Conservation (phyloP, 1,139 yeast species). For the Scheffersomyces quercinus region DNA sequence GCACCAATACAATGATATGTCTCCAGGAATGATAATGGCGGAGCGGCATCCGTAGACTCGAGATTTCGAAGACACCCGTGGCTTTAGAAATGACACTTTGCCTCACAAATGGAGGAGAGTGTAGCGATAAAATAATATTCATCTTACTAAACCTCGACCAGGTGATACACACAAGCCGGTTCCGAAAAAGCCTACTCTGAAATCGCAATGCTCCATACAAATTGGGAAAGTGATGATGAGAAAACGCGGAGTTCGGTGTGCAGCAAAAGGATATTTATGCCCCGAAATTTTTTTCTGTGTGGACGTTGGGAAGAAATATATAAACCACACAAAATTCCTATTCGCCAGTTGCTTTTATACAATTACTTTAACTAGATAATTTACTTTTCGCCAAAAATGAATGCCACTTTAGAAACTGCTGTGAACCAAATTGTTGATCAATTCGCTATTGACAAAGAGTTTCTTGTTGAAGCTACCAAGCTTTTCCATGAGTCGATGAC, state of each 20-base stretch:
- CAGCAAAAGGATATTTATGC: constrained; percentile 8
- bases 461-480: constrained; percentile 59
- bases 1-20: too few species aligned
- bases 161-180: neutral
- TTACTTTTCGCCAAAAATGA: constrained; percentile 18
- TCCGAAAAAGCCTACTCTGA: neutral
- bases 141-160: neutral
- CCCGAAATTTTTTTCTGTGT: constrained; percentile 6
- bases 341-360: too few species aligned
- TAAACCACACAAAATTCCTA: neutral
- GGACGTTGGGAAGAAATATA: neutral
- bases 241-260: constrained; percentile 2
- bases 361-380: neutral
- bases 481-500: constrained; percentile 64
- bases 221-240: constrained; percentile 1
- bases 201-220: neutral
- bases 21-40: too few species aligned
- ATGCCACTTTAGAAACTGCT: constrained; percentile 29
- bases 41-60: too few species aligned
- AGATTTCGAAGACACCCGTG: too few species aligned
- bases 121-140: neutral
- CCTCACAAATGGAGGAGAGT: too few species aligned
- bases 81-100: too few species aligned
- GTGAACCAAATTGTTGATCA: constrained; percentile 53
- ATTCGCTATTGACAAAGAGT: constrained; percentile 54